phyloP scores from a whole-genome alignment of 208 protist genomes.

The Wallacemonas sp. region DNA sequence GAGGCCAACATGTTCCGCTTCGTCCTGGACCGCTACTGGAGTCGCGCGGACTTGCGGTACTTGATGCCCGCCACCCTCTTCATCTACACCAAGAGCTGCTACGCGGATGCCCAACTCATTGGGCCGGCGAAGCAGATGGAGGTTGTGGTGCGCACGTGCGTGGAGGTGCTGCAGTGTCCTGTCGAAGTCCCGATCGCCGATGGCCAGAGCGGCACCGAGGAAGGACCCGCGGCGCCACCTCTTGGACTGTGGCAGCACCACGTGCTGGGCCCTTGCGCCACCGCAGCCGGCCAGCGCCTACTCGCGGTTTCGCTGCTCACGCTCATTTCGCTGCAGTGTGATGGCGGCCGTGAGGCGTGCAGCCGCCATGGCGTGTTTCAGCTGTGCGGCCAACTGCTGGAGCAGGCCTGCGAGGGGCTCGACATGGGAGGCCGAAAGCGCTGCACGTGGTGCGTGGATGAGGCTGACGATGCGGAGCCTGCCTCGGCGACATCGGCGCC shows the following conservation, averaged over 20 bases:
- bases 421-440: conserved; percentile 19
- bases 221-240: background rate
- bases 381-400: conserved; percentile 72
- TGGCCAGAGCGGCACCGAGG: background rate
- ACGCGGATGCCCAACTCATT: conserved; percentile 75
- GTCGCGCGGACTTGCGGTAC: conserved; percentile 61
- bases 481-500: background rate
- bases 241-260: conserved; percentile 72
- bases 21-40: conserved; percentile 79
- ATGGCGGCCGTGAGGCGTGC: conserved; percentile 46
- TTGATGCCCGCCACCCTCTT: conserved; percentile 84
- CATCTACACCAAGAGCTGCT: conserved; percentile 83
- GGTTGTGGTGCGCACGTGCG: conserved; percentile 46
- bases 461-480: background rate
- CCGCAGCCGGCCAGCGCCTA: conserved; percentile 59
- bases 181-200: conserved; percentile 27
- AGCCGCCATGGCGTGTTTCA: conserved; percentile 45
- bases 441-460: too few relatives aligned
- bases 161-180: conserved; percentile 61
- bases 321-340: conserved; percentile 57
- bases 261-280: conserved; percentile 60
- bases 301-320: conserved; percentile 63
- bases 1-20: conserved; percentile 80
- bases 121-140: conserved; percentile 50
- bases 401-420: conserved; percentile 17